phyloP scores from a whole-genome alignment of 306 rosid species.

The Prunus kanzakura region DNA sequence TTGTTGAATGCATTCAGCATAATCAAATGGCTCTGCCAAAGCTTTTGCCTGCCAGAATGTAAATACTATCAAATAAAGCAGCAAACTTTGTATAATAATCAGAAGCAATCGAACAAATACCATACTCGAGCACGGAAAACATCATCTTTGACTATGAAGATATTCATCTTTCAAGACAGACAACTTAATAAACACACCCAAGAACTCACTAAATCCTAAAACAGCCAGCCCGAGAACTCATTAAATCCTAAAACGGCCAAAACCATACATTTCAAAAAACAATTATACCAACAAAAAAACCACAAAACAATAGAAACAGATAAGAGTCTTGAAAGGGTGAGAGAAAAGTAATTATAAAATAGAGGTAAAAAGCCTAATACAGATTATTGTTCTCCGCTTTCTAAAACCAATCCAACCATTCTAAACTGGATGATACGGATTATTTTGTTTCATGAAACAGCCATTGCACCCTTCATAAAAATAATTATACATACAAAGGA shows the following conservation, averaged over 20 bases:
- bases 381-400: neutral
- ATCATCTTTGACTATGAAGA: neutral
- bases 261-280: neutral
- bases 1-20: constrained; percentile 57
- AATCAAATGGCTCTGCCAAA: constrained; percentile 61
- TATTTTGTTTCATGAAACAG: neutral
- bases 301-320: neutral
- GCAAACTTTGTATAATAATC: neutral
- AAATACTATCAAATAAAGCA: neutral
- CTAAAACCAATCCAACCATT: too few relatives aligned
- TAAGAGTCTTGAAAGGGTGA: neutral
- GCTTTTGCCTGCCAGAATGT: constrained; percentile 69
- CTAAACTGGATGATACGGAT: neutral
- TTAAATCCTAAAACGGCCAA: neutral
- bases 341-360: neutral
- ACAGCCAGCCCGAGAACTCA: neutral
- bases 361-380: neutral
- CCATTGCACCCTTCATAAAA: neutral
- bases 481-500: constrained; percentile 4
- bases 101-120: neutral
- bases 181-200: neutral
- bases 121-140: neutral
- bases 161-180: neutral
- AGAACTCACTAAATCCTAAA: neutral
- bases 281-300: neutral